These are phyloP conservation scores for Parietaria judaica DNA, from an alignment of 306 rosid genomes.

Conservation along the genomic window DNA sequence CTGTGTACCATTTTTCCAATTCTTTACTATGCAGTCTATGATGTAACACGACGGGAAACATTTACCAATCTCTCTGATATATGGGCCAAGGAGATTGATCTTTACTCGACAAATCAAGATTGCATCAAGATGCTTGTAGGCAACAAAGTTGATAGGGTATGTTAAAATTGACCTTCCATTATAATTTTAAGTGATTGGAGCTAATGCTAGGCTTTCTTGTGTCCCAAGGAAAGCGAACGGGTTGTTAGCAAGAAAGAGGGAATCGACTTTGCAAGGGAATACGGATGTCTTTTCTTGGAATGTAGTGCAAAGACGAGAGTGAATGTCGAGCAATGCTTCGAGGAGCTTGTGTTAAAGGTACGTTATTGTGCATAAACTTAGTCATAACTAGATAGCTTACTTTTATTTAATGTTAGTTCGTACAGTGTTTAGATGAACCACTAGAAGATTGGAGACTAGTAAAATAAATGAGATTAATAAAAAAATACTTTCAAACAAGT, in stretches of 20 bases:
- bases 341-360: conserved; percentile 77
- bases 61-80: conserved; percentile 75
- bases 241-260: conserved; percentile 66
- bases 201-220: conserved; percentile 5
- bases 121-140: conserved; percentile 84
- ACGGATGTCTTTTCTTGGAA: conserved; percentile 63
- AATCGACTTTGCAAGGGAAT: conserved; percentile 61
- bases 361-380: neutral
- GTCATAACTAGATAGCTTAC: too few relatives aligned
- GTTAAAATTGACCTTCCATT: neutral
- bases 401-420: too few relatives aligned
- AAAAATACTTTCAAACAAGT: too few relatives aligned
- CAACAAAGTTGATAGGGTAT: conserved; percentile 69
- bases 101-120: conserved; percentile 69
- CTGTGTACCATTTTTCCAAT: neutral
- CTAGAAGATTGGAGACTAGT: too few relatives aligned
- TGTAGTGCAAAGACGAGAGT: conserved; percentile 78
- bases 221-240: conserved; percentile 62
- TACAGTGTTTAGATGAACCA: too few relatives aligned
- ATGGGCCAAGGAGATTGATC: conserved; percentile 78
- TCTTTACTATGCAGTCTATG: conserved; percentile 37
- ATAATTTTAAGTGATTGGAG: neutral
- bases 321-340: conserved; percentile 68
- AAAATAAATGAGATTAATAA: too few relatives aligned
- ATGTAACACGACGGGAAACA: conserved; percentile 57